These are phyloP conservation scores for Boechera retrofracta DNA, from an alignment of 345 rosid species.

Conservation along the genomic window DNA sequence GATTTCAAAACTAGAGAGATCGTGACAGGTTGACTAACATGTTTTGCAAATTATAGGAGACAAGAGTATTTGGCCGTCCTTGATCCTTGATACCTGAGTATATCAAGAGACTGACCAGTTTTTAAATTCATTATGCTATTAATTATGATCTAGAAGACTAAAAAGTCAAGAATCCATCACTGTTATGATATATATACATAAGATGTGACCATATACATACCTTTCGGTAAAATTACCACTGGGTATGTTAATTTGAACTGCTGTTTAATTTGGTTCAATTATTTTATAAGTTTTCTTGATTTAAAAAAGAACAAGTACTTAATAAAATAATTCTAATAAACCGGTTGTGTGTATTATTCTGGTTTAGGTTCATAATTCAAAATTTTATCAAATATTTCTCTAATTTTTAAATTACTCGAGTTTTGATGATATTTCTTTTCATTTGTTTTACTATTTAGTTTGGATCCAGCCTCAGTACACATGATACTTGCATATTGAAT, in stretches of 20 bases:
- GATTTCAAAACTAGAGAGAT: not conserved
- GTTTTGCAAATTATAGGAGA: not conserved
- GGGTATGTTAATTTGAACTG: not conserved
- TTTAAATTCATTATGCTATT: not conserved
- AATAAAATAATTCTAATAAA: not conserved
- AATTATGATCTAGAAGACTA: not conserved
- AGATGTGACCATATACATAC: not conserved
- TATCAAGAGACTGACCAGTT: not conserved
- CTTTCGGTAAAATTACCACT: not conserved
- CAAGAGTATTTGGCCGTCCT: not conserved
- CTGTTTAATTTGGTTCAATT: not conserved
- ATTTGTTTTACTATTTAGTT: not conserved
- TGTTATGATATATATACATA: not conserved
- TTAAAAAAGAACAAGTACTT: not conserved
- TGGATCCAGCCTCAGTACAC: not conserved
- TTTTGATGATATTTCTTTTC: not conserved
- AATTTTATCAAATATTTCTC: not conserved
- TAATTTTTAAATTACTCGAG: not conserved
- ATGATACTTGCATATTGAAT: constrained; percentile 22
- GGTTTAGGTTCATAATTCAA: not conserved
- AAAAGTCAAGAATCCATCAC: not conserved
- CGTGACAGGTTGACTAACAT: constrained; percentile 2
- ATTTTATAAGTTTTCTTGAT: not conserved
- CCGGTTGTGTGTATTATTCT: not conserved
- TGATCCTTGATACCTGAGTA: not conserved